These are phyloP conservation scores for Tephrocybe sp. DNA, from an alignment of 768 basidiomycete species.

Conservation along the genomic window DNA sequence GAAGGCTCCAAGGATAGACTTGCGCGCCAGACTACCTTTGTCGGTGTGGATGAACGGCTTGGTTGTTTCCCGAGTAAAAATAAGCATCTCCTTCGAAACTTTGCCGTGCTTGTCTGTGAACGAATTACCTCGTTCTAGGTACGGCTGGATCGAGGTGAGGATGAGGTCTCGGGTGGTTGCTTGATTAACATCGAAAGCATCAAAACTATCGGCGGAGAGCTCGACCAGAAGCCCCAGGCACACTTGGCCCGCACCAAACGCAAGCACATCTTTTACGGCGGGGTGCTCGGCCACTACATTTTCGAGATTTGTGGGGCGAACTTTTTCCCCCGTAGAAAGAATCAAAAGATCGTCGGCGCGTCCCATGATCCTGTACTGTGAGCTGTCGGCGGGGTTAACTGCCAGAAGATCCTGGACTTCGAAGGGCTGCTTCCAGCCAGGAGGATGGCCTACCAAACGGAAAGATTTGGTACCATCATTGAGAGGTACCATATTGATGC, in stretches of 20 bases:
- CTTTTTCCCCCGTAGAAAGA: slow-evolving; percentile 41
- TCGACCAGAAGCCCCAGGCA: slow-evolving; percentile 36
- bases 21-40: slow-evolving; percentile 35
- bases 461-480: slow-evolving; percentile 23
- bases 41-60: slow-evolving; percentile 32
- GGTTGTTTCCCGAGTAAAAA: slow-evolving; percentile 28
- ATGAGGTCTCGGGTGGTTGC: slow-evolving; percentile 17
- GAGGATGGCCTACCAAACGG: slow-evolving; percentile 28
- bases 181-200: slow-evolving; percentile 13
- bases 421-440: slow-evolving; percentile 30
- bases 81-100: slow-evolving; percentile 34
- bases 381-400: slow-evolving; percentile 25
- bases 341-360: slow-evolving; percentile 40
- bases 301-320: slow-evolving; percentile 32
- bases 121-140: slow-evolving; percentile 31
- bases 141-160: slow-evolving; percentile 23
- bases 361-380: slow-evolving; percentile 33
- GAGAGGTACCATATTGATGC: slow-evolving; percentile 24
- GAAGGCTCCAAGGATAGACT: slow-evolving; percentile 28
- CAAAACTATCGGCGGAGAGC: slow-evolving; percentile 16
- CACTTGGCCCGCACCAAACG: slow-evolving; percentile 33
- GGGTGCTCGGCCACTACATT: slow-evolving; percentile 31
- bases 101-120: slow-evolving; percentile 36
- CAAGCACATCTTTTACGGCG: slow-evolving; percentile 32
- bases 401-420: slow-evolving; percentile 37